Percentiles rank a stretch among this genome's conserved stretches.
phyloP scores from a whole-genome alignment of 78 protist genomes.

The slime mould (Dictyostelium discoideum) region dicty_2.7 NC_007090.3:2622501-2623000 shows the following conservation, averaged over 20 bases:
- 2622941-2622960: conserved; percentile 89
- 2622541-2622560: conserved; percentile 75
- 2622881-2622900: conserved; percentile 74
- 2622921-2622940: conserved; percentile 72
- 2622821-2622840: no score
- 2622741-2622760: conserved; percentile 87
- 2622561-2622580: conserved; percentile 96
- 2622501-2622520: conserved; percentile 93
- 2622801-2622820: neutral
- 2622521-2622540: conserved; percentile 93
- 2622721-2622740: conserved; percentile 90
- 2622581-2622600: conserved; percentile 96
- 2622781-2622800: neutral
- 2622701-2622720: conserved; percentile 87
- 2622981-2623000: conserved; percentile 34
- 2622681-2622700: conserved; percentile 84
- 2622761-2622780: conserved; percentile 71
- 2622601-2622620: conserved; percentile 96
- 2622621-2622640: conserved; percentile 89
- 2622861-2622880: conserved; percentile 39
- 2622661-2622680: conserved; percentile 90
- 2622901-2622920: conserved; percentile 81
- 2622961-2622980: conserved; percentile 77
- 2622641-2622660: conserved; percentile 74
- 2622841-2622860: no score